Conservation (phyloP, 2,329 filamentous ascomycete species). For the Ceratocystis huliohia region DNA sequence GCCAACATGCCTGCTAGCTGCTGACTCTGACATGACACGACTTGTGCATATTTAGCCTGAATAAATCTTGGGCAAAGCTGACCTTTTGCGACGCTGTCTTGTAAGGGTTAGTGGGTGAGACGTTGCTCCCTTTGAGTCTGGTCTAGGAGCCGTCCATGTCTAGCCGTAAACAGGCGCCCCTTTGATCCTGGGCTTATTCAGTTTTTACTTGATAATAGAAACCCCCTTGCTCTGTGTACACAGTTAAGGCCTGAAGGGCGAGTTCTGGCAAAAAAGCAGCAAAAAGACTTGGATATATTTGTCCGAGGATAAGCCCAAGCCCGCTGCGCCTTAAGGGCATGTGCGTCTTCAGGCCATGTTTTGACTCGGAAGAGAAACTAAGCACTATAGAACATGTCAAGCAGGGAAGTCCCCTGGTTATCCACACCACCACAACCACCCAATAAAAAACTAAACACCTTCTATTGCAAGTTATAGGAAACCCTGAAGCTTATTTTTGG, state of each 20-base stretch:
- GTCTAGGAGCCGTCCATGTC: no score
- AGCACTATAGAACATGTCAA: background rate
- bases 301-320: background rate
- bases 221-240: no score
- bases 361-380: background rate
- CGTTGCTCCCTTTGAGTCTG: no score
- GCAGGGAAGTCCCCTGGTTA: background rate
- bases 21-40: conserved; percentile 1
- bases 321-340: background rate
- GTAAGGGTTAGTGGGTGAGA: background rate
- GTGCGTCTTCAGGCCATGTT: background rate
- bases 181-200: no score
- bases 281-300: background rate
- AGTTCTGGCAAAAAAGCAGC: no score
- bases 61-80: background rate
- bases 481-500: background rate
- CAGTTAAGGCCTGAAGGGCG: background rate
- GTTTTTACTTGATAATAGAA: no score
- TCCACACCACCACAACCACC: background rate
- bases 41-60: background rate
- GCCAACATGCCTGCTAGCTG: background rate
- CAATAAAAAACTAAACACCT: background rate
- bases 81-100: background rate
- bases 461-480: background rate
- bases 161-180: no score